phyloP scores from a whole-genome alignment of 2,329 filamentous ascomycete genomes.

The Nigrospora oryzae region DNA sequence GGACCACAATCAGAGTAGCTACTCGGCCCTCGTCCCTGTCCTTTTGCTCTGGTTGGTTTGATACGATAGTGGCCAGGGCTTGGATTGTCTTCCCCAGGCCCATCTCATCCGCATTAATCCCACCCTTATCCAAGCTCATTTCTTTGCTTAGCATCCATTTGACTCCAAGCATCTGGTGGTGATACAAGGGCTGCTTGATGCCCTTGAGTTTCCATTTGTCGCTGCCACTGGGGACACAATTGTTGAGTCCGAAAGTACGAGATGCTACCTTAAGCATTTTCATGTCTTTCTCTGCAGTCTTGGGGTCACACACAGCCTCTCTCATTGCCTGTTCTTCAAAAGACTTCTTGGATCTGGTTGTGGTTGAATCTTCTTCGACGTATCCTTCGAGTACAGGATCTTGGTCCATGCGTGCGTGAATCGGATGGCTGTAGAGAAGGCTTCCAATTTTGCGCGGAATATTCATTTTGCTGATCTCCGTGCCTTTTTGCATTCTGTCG shows the following conservation, averaged over 20 bases:
- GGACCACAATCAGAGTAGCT: not conserved
- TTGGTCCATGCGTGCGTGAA: too few species aligned
- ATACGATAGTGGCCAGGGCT: not conserved
- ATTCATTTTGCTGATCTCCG: too few species aligned
- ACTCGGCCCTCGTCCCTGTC: not conserved
- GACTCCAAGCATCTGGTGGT: not conserved
- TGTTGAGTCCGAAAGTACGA: not conserved
- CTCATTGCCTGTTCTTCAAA: too few species aligned
- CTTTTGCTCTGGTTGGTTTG: not conserved
- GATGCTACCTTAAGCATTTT: not conserved
- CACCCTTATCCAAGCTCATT: not conserved
- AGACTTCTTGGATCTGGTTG: too few species aligned
- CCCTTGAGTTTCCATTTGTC: not conserved
- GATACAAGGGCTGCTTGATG: not conserved
- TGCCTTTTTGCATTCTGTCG: too few species aligned
- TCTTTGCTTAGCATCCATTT: not conserved
- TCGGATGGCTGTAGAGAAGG: too few species aligned
- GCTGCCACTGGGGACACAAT: not conserved
- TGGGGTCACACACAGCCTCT: not conserved
- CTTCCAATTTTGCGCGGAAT: too few species aligned
- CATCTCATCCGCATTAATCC: not conserved
- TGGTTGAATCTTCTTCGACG: too few species aligned
- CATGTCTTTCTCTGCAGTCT: not conserved
- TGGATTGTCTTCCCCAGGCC: constrained; percentile 1
- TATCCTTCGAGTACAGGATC: too few species aligned